Evolutionary conservation across 2,329 filamentous ascomycete species (phyloP).

Genomic region (Lecanicillium sp.): DNA sequence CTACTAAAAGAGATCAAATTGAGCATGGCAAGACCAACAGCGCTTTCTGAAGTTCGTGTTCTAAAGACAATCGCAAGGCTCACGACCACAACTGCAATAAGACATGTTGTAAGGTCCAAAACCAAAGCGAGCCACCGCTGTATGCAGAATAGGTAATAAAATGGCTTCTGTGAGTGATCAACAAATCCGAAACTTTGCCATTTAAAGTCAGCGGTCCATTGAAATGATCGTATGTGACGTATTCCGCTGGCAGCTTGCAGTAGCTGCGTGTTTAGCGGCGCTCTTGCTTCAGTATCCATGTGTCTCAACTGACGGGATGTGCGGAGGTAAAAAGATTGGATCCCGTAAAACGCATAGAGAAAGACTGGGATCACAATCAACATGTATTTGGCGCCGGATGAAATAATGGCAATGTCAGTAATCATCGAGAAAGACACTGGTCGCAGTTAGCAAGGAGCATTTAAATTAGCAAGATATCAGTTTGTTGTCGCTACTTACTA

Average conservation of each 20-base stretch:
- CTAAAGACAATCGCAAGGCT: constrained; percentile 26
- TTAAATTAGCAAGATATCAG: neutral
- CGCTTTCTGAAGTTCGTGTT: neutral
- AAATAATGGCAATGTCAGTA: constrained; percentile 13
- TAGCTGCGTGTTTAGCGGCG: constrained; percentile 24
- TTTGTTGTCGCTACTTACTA: neutral
- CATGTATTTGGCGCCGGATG: constrained; percentile 18
- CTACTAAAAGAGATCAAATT: constrained; percentile 16
- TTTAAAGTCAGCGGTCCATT: constrained; percentile 36
- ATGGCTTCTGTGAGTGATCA: constrained; percentile 42
- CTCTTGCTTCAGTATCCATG: constrained; percentile 26
- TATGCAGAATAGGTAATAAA: constrained; percentile 43
- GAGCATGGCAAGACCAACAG: constrained; percentile 7
- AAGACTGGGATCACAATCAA: constrained; percentile 18
- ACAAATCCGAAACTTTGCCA: constrained; percentile 35
- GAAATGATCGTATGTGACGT: constrained; percentile 41
- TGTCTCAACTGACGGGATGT: constrained; percentile 27
- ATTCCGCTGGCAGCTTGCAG: constrained; percentile 36
- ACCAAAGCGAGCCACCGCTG: constrained; percentile 46
- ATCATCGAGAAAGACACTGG: neutral
- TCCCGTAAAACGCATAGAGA: constrained; percentile 15
- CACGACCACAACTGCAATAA: constrained; percentile 34
- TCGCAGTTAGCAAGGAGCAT: neutral
- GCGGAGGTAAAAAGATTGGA: constrained; percentile 23
- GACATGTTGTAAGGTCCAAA: constrained; percentile 36